Percentiles rank a stretch among this genome's conserved stretches.
These are phyloP conservation scores for Radiomyces spectabilis DNA, from an alignment of 192 early-diverging fungal genomes.

Conservation along the genomic window DNA sequence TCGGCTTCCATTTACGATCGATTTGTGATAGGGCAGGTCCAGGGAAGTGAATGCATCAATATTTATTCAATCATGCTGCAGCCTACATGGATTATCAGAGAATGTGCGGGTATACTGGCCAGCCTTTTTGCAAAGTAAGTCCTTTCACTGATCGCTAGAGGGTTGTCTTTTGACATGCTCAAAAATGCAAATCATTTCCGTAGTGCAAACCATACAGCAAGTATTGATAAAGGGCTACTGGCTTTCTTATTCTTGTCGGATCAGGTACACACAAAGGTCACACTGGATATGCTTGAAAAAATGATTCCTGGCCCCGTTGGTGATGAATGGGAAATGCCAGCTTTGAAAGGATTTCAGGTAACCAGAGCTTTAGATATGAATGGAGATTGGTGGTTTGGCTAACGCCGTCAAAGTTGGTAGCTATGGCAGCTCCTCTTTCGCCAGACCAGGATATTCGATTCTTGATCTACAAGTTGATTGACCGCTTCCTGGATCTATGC, in stretches of 20 bases:
- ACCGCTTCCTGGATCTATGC: slow-evolving; percentile 23
- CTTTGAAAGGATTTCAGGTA: no score
- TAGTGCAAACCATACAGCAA: no score
- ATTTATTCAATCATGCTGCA: not conserved
- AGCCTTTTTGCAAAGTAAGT: not conserved
- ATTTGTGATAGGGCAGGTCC: not conserved
- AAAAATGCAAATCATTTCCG: no score
- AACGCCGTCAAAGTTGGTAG: slow-evolving; percentile 12
- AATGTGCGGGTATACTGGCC: not conserved
- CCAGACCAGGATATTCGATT: slow-evolving; percentile 30
- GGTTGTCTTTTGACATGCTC: no score
- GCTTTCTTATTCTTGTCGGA: slow-evolving; percentile 4
- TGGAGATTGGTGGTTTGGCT: not conserved
- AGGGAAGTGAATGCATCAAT: not conserved
- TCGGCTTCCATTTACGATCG: not conserved
- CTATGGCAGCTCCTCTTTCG: slow-evolving; percentile 35
- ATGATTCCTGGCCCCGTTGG: not conserved
- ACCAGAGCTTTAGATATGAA: not conserved
- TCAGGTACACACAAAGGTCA: slow-evolving; percentile 2
- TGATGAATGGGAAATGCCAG: not conserved
- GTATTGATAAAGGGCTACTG: slow-evolving; percentile 2
- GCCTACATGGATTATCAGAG: not conserved
- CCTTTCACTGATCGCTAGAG: no score
- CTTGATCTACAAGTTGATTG: slow-evolving; percentile 26
- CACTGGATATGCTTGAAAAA: slow-evolving; percentile 2